Conservation (phyloP, 225 moss, liverwort and hornwort genomes). For the Neckera pumila region DNA sequence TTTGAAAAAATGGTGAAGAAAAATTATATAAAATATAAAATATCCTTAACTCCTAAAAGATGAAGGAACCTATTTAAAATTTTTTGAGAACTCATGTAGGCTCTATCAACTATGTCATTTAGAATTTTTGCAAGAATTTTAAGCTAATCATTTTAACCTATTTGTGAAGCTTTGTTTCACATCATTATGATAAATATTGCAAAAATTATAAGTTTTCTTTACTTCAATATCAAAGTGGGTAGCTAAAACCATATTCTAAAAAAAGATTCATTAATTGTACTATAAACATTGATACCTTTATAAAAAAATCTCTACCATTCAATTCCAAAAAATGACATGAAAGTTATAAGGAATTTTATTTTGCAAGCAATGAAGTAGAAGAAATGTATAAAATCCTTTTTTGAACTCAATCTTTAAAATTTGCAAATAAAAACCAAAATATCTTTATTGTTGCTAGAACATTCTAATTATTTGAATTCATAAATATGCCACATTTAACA, state of each 20-base stretch:
- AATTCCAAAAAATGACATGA: neutral
- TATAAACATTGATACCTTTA: neutral
- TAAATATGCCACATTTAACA: too few relatives aligned
- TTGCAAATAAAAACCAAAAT: fast-evolving
- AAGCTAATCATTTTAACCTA: neutral
- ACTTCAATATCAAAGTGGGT: fast-evolving
- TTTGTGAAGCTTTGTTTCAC: neutral
- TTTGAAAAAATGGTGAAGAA: neutral
- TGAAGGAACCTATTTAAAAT: fast-evolving
- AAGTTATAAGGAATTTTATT: neutral
- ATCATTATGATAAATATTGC: neutral
- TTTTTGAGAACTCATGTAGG: fast-evolving
- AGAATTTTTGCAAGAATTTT: neutral
- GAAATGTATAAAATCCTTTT: neutral
- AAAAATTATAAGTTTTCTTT: neutral
- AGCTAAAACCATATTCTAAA: neutral
- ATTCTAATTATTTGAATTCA: neutral
- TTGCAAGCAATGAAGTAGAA: fast-evolving
- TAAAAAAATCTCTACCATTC: neutral
- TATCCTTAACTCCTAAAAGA: neutral
- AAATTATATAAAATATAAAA: neutral
- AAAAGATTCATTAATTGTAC: neutral
- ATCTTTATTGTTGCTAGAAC: fast-evolving
- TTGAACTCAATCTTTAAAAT: neutral
- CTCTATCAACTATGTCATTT: neutral